phyloP scores from a whole-genome alignment of 163 green algal species.

The Scenedesmus sp. region DNA sequence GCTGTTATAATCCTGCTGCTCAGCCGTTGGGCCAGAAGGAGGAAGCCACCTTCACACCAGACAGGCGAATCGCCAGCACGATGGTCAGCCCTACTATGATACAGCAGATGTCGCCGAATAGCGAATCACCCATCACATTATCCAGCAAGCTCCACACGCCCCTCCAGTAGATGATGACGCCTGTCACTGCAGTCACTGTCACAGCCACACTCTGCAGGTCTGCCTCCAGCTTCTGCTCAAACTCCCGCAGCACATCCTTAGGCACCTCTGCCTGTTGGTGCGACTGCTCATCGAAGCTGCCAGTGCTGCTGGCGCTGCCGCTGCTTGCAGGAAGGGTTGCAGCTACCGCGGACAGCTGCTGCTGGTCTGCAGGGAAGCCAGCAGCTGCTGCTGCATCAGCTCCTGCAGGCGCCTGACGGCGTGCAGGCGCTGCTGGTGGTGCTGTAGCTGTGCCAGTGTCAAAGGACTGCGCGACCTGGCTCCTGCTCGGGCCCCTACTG shows the following conservation, averaged over 20 bases:
- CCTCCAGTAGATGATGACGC: slow-evolving; percentile 77
- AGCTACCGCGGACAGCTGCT: background rate
- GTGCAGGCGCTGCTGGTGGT: background rate
- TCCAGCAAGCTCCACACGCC: slow-evolving; percentile 71
- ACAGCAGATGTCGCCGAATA: slow-evolving; percentile 61
- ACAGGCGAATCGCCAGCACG: slow-evolving; percentile 59
- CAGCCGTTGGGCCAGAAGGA: slow-evolving; percentile 61
- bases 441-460: background rate
- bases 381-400: background rate
- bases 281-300: slow-evolving; percentile 8
- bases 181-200: slow-evolving; percentile 71
- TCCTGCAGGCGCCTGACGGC: background rate
- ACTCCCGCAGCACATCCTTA: slow-evolving; percentile 59
- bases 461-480: background rate
- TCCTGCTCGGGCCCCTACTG: background rate
- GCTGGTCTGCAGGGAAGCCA: background rate
- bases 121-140: slow-evolving; percentile 57
- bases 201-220: slow-evolving; percentile 58
- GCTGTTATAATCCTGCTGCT: background rate
- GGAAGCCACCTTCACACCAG: slow-evolving; percentile 55
- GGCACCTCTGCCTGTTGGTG: slow-evolving; percentile 37
- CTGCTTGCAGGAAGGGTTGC: background rate
- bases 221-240: slow-evolving; percentile 66
- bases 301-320: background rate
- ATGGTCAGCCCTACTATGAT: slow-evolving; percentile 59